Base-by-base conservation (phyloP, 768 basidiomycete species). In the Exidia glandulosa region DNA sequence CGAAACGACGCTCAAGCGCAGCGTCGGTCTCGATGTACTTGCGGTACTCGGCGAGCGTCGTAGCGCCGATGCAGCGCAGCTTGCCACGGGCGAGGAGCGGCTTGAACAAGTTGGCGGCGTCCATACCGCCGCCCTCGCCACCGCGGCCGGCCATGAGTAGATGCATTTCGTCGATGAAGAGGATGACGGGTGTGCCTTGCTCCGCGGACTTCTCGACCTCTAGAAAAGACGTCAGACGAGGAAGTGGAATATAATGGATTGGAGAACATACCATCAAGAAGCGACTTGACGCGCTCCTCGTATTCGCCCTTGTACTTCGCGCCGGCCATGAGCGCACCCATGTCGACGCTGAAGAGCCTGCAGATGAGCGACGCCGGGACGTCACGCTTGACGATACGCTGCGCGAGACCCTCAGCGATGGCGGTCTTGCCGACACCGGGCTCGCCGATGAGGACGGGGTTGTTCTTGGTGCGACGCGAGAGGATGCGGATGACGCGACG, bases 401-500 rank as follows among this genome's bases (percentile, higher is more conserved):
- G 94, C 0, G 95, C 94, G 5, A 99, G 84, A 41, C 93, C 94
- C 77, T 99, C 95, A 5, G 86, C 92, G 58, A 97, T 90, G 27
- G 92, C 84, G 0, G 94, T 96, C 75, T 99, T 99, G 3, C 95
- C 95, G 27, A 95, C 93, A 71, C 95, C 89, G 54, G 89, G 90
- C 73, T 91, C 92, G 62, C 94, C 94, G 65, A 98, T 92, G 29
- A 97, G 83, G 41, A 96, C 91, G n/a, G 95, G 93, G 66, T 95
- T 96, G 68, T 94, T 94, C 73, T 97, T 97, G 2, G 93, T 96
- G 68, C 94, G 54, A 32, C 74, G 58, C 14, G 37, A 92, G 33
- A 94, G 79, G 64, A 93, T 90, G 48, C 91, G 86, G 58, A 93
- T 80, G 41, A 81, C 84, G 50, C 93, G 82, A 57, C 93, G 81